Evolutionary conservation across 345 rosid species (phyloP).

Genomic region (Eucalyptus pumila): DNA sequence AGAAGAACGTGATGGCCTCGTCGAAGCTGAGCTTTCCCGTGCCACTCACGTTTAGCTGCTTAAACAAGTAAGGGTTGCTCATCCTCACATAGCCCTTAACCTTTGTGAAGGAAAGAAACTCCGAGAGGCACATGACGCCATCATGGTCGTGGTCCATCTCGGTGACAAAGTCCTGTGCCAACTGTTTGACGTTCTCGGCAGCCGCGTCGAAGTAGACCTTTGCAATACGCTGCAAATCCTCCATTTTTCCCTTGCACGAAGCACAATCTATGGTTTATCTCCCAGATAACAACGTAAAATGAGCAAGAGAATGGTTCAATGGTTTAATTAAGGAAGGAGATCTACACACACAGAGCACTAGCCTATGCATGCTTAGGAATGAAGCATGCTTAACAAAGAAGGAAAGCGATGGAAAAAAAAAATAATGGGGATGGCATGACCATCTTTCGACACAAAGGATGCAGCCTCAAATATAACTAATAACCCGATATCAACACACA

Average conservation of each 20-base stretch:
- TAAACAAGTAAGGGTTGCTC: not conserved
- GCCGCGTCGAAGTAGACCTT: not conserved
- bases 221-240: not conserved
- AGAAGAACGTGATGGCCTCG: not conserved
- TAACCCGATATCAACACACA: too few relatives aligned
- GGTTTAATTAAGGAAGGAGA: not conserved
- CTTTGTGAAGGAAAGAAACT: not conserved
- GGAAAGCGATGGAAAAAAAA: too few relatives aligned
- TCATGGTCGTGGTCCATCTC: not conserved
- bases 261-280: not conserved
- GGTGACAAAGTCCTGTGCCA: not conserved
- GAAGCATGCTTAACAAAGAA: too few relatives aligned
- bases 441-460: too few relatives aligned
- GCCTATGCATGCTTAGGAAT: too few relatives aligned
- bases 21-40: not conserved
- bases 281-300: not conserved
- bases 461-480: too few relatives aligned
- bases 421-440: too few relatives aligned
- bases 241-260: not conserved
- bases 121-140: not conserved
- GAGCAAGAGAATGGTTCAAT: not conserved
- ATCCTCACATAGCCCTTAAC: not conserved
- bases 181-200: not conserved
- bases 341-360: not conserved
- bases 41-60: not conserved